These are phyloP conservation scores for Kalmusia sp. DNA, from an alignment of 2,329 filamentous ascomycete species.

Conservation along the genomic window DNA sequence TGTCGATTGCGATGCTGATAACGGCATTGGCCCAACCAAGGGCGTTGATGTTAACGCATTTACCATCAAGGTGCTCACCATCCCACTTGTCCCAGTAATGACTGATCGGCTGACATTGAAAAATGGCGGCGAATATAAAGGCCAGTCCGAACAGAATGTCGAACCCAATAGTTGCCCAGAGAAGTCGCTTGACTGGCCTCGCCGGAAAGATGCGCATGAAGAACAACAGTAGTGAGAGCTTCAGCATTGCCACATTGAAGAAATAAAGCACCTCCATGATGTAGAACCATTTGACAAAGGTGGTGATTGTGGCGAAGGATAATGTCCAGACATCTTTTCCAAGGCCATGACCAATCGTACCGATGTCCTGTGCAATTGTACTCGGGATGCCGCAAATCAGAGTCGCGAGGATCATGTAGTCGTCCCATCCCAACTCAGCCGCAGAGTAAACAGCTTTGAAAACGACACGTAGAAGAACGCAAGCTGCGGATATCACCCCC, in stretches of 20 bases:
- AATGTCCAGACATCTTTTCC: constrained; percentile 61
- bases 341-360: constrained; percentile 44
- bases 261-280: constrained; percentile 39
- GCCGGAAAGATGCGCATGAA: constrained; percentile 34
- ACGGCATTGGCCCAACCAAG: constrained; percentile 36
- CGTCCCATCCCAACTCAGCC: constrained; percentile 48
- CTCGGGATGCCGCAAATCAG: constrained; percentile 25
- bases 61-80: constrained; percentile 23
- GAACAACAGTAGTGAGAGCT: constrained; percentile 33
- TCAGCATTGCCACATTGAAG: constrained; percentile 26
- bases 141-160: constrained; percentile 25
- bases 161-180: constrained; percentile 22
- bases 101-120: constrained; percentile 40
- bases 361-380: constrained; percentile 26
- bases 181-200: constrained; percentile 4
- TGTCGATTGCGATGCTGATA: constrained; percentile 36
- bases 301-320: constrained; percentile 47
- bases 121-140: constrained; percentile 19
- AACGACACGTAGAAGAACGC: constrained; percentile 44
- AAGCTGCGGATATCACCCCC: constrained; percentile 42
- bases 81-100: constrained; percentile 38
- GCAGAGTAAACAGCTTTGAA: constrained; percentile 47
- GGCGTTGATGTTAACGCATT: constrained; percentile 40
- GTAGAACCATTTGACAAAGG: constrained; percentile 46
- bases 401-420: constrained; percentile 32